A percentile compares a stretch with the other conserved stretches of the same genome.
phyloP scores from a whole-genome alignment of 2,329 filamentous ascomycete genomes.

The Coniochaeta pulveracea region DNA sequence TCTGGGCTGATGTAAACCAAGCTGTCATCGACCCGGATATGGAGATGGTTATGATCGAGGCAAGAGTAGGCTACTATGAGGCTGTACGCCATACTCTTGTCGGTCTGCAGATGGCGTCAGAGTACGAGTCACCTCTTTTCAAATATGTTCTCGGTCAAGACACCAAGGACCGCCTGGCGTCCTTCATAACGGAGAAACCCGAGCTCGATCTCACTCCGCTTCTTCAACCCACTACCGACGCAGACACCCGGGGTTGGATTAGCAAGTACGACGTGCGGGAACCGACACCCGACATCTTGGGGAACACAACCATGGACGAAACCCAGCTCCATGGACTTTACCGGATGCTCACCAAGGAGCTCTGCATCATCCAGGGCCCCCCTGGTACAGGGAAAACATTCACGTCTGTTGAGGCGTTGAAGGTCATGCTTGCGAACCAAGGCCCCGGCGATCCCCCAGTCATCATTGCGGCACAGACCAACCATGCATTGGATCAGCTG shows the following conservation, averaged over 20 bases:
- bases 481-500: slow-evolving; percentile 81
- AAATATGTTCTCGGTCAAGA: slow-evolving; percentile 47
- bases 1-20: slow-evolving; percentile 51
- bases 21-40: slow-evolving; percentile 54
- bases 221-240: slow-evolving; percentile 12
- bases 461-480: slow-evolving; percentile 76
- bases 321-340: slow-evolving; percentile 61
- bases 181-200: slow-evolving; percentile 18
- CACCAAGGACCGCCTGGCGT: slow-evolving; percentile 16
- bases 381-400: slow-evolving; percentile 70
- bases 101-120: slow-evolving; percentile 49
- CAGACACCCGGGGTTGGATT: slow-evolving; percentile 7
- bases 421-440: slow-evolving; percentile 51
- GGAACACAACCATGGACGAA: slow-evolving; percentile 42
- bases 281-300: slow-evolving; percentile 14
- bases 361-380: slow-evolving; percentile 76
- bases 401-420: slow-evolving; percentile 63
- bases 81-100: slow-evolving; percentile 60
- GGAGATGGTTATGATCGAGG: slow-evolving; percentile 71
- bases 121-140: slow-evolving; percentile 43
- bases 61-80: slow-evolving; percentile 65
- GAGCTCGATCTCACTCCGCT: slow-evolving; percentile 21
- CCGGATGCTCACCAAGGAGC: slow-evolving; percentile 56
- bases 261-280: slow-evolving; percentile 12
- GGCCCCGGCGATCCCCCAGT: slow-evolving; percentile 50